Evolutionary conservation across 1,284 basidiomycete genomes (phyloP).

Genomic region (Rhizoctonia solani): DNA sequence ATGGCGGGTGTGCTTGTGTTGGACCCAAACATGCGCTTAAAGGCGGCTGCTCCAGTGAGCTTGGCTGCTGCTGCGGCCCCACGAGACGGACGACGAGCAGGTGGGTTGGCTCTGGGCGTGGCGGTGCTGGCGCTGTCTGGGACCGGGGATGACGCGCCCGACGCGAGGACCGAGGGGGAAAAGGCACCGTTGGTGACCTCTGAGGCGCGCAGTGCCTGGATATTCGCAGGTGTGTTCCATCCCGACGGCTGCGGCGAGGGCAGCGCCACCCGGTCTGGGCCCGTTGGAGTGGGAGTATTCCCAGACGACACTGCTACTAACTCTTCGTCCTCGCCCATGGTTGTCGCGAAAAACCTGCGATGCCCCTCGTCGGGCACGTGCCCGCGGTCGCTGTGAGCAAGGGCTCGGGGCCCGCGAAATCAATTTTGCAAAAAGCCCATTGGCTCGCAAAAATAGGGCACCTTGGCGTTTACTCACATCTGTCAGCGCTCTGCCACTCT

Average conservation of each 20-base stretch:
- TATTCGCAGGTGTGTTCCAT: slow-evolving; percentile 34
- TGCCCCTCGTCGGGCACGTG: background rate
- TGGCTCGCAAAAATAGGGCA: slow-evolving; percentile 25
- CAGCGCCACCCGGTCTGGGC: slow-evolving; percentile 2
- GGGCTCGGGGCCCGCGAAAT: background rate
- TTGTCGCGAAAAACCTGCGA: background rate
- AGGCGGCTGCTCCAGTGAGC: slow-evolving; percentile 27
- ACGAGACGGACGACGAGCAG: slow-evolving; percentile 14
- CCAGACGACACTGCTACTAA: too few relatives aligned
- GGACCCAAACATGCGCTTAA: slow-evolving; percentile 38
- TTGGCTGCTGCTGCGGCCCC: background rate
- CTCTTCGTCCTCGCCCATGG: background rate
- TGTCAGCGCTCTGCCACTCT: background rate
- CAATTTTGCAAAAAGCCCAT: background rate
- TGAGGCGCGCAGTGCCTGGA: slow-evolving; percentile 26
- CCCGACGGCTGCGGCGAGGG: slow-evolving; percentile 33
- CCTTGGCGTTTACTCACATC: background rate
- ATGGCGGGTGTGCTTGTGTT: slow-evolving; percentile 47
- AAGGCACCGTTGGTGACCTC: slow-evolving; percentile 35
- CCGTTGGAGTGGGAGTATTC: too few relatives aligned
- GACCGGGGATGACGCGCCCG: slow-evolving; percentile 22
- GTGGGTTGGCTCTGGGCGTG: slow-evolving; percentile 2
- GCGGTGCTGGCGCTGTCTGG: slow-evolving; percentile 6
- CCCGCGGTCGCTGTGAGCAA: slow-evolving; percentile 5
- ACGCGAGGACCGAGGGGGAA: slow-evolving; percentile 12